These are phyloP conservation scores for Chaetomium sp. DNA, from an alignment of 2,329 filamentous ascomycete genomes.

Conservation along the genomic window DNA sequence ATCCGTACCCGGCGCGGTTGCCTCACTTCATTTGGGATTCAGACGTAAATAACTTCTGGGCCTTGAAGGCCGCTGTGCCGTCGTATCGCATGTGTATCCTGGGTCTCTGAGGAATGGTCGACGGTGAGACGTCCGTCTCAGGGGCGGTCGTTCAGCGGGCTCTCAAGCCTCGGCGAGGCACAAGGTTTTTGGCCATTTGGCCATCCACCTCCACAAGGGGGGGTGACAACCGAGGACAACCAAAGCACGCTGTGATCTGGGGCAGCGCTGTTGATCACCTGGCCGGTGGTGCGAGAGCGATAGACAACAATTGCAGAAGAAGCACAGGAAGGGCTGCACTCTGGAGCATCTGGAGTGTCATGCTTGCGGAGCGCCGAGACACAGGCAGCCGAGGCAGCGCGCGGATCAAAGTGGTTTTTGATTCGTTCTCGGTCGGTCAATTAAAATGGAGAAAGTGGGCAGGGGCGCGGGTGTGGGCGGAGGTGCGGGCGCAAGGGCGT, in stretches of 20 bases:
- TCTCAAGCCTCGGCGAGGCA: neutral
- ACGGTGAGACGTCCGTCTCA: constrained; percentile 8
- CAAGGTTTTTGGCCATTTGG: neutral
- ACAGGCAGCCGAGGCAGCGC: constrained; percentile 1
- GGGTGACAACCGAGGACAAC: neutral
- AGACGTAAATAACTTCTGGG: no score
- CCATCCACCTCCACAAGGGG: neutral
- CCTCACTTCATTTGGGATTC: no score
- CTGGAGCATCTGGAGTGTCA: neutral
- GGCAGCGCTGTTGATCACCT: constrained; percentile 6
- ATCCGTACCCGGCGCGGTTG: no score
- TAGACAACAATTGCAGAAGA: constrained; percentile 6
- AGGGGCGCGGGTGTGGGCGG: neutral
- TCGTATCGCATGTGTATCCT: neutral
- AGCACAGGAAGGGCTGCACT: constrained; percentile 7
- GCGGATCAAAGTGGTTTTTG: neutral
- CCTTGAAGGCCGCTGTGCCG: constrained; percentile 2
- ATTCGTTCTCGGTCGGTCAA: neutral
- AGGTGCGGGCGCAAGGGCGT: neutral
- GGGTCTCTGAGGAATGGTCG: neutral
- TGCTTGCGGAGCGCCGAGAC: constrained; percentile 6
- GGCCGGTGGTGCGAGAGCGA: constrained; percentile 1
- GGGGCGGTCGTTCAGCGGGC: neutral
- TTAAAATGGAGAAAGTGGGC: neutral
- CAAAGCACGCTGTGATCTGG: neutral